phyloP scores from a whole-genome alignment of 179 eudicot genomes.

The Silene noctiflora region DNA sequence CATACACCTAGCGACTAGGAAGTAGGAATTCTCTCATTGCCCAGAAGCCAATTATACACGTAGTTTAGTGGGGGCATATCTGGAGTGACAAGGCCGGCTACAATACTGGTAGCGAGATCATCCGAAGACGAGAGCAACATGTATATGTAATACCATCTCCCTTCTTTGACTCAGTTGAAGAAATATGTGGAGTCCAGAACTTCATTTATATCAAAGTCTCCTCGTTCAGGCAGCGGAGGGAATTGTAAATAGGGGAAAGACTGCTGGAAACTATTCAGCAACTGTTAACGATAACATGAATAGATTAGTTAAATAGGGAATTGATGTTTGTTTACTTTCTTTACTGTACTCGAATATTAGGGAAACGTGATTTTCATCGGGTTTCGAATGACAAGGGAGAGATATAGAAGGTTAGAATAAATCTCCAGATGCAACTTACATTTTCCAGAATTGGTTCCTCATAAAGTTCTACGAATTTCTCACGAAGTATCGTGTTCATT shows the following conservation, averaged over 20 bases:
- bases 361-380: neutral
- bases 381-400: neutral
- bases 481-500: slow-evolving; percentile 74
- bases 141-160: neutral
- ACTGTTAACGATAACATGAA: slow-evolving; percentile 34
- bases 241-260: slow-evolving; percentile 62
- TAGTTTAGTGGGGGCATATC: neutral
- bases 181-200: slow-evolving; percentile 81
- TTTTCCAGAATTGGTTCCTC: slow-evolving; percentile 82
- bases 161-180: slow-evolving; percentile 52
- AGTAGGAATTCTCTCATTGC: neutral
- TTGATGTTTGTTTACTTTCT: neutral
- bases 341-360: neutral
- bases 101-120: neutral
- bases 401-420: neutral
- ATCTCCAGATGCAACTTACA: slow-evolving; percentile 44
- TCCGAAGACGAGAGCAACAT: neutral
- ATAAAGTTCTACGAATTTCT: slow-evolving; percentile 92
- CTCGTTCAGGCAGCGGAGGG: slow-evolving; percentile 94
- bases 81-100: neutral
- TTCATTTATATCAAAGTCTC: slow-evolving; percentile 79
- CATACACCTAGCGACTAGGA: neutral
- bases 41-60: neutral
- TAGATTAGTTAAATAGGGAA: neutral
- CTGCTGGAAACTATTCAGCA: slow-evolving; percentile 65